A percentile compares a stretch with the other conserved stretches of the same genome.
Evolutionary conservation across 2,329 filamentous ascomycete genomes (phyloP).

Genomic region (Trichoderma brevicompactum): DNA sequence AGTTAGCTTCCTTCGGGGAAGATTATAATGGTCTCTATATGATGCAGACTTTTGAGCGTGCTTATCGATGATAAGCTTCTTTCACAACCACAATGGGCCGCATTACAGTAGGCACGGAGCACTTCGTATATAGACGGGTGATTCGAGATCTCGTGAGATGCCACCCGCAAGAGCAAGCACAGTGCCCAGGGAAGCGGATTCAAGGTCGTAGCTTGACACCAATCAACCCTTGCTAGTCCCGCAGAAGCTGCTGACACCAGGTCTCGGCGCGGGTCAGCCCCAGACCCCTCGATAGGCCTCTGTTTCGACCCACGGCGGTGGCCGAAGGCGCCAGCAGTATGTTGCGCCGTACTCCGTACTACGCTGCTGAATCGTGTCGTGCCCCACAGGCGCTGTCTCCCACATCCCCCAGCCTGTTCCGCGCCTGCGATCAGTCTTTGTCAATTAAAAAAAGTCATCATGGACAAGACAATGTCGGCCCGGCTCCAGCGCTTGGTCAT

Average conservation of each 20-base stretch:
- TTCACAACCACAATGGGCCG: background rate
- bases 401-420: constrained; percentile 20
- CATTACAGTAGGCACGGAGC: background rate
- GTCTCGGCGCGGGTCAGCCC: constrained; percentile 27
- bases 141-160: constrained; percentile 24
- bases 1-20: background rate
- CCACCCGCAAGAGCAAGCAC: constrained; percentile 19
- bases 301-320: constrained; percentile 25
- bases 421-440: constrained; percentile 7
- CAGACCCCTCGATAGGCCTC: constrained; percentile 29
- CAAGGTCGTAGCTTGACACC: constrained; percentile 18
- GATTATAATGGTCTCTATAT: background rate
- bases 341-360: constrained; percentile 26
- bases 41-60: constrained; percentile 10
- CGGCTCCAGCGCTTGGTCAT: constrained; percentile 22
- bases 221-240: constrained; percentile 27
- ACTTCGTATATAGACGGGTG: background rate
- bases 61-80: constrained; percentile 26
- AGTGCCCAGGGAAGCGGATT: constrained; percentile 24
- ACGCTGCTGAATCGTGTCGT: constrained; percentile 27
- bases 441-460: background rate
- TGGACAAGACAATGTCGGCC: constrained; percentile 24
- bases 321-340: constrained; percentile 29
- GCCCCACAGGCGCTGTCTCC: constrained; percentile 27
- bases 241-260: constrained; percentile 28